These are phyloP conservation scores for Coemansia sp. DNA, from an alignment of 192 early-diverging fungal genomes.

Conservation along the genomic window DNA sequence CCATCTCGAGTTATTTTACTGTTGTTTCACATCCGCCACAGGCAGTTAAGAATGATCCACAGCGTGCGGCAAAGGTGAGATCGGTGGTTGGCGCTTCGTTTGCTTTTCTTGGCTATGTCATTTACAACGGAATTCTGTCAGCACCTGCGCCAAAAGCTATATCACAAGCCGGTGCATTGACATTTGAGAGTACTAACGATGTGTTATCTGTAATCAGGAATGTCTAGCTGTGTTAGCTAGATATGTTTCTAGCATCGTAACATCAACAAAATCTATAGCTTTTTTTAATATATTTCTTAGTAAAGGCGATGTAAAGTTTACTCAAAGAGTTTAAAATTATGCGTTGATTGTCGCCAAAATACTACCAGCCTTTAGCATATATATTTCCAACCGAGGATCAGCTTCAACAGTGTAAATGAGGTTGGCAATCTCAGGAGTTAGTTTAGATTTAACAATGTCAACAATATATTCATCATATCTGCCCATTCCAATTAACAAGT, in stretches of 20 bases:
- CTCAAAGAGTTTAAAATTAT: background rate
- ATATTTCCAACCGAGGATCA: background rate
- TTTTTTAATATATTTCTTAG: background rate
- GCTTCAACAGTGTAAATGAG: slow-evolving; percentile 27
- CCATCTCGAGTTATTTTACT: slow-evolving; percentile 4
- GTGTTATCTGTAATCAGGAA: slow-evolving; percentile 3
- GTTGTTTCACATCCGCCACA: background rate
- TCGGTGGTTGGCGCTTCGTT: slow-evolving; percentile 25
- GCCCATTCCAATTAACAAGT: slow-evolving; percentile 3
- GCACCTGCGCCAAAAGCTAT: background rate
- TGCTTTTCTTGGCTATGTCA: slow-evolving; percentile 39
- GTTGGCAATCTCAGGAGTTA: slow-evolving; percentile 32
- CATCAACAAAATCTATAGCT: background rate
- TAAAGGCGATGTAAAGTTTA: background rate
- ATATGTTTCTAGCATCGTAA: background rate
- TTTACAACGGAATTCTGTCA: slow-evolving; percentile 37
- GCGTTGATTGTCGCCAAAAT: background rate
- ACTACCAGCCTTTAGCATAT: slow-evolving; percentile 5
- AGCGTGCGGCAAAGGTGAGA: slow-evolving; percentile 18
- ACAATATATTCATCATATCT: slow-evolving; percentile 5
- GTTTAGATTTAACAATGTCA: slow-evolving; percentile 6
- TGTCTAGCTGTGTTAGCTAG: background rate
- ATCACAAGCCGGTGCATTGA: background rate
- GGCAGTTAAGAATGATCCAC: slow-evolving; percentile 8
- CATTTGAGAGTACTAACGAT: background rate